A percentile compares a stretch with the other conserved stretches of the same genome.
phyloP scores from a whole-genome alignment of 1,139 yeast species.

The Zygosaccharomyces pseudobailii region DNA sequence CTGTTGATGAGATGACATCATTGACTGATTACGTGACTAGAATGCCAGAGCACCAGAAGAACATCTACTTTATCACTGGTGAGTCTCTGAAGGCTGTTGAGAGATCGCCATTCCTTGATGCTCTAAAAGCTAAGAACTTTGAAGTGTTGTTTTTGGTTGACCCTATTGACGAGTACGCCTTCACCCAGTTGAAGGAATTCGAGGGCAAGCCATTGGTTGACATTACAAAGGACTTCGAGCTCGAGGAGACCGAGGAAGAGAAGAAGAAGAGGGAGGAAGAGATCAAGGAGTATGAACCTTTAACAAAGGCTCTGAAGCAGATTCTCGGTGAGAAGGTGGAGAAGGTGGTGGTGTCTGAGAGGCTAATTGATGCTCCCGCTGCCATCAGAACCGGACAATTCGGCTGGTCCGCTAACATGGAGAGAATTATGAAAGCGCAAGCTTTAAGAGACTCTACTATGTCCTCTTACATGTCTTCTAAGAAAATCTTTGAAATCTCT shows the following conservation, averaged over 20 bases:
- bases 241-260: constrained; percentile 99
- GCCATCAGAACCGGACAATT: constrained; percentile 99
- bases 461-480: constrained; percentile 99
- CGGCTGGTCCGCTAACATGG: constrained; percentile 99
- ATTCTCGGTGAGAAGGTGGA: constrained; percentile 98
- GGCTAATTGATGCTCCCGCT: constrained; percentile 98
- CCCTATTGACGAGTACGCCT: constrained; percentile 99
- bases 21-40: constrained; percentile 96
- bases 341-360: constrained; percentile 97
- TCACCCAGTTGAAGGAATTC: constrained; percentile 98
- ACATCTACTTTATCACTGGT: constrained; percentile 98
- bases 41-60: constrained; percentile 99
- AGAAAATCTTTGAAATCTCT: constrained; percentile 98
- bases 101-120: constrained; percentile 99
- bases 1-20: constrained; percentile 89
- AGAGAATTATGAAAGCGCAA: constrained; percentile 99
- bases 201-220: constrained; percentile 99
- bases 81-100: constrained; percentile 97
- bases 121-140: constrained; percentile 96
- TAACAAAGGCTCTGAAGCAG: constrained; percentile 94
- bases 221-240: constrained; percentile 97
- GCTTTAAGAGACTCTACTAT: constrained; percentile 98
- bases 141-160: constrained; percentile 97
- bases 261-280: constrained; percentile 91
- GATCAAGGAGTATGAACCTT: constrained; percentile 84